Evolutionary conservation across 306 rosid genomes (phyloP), one percentile per base, ranked within the genome.

Genomic region (Corylus americana): DNA sequence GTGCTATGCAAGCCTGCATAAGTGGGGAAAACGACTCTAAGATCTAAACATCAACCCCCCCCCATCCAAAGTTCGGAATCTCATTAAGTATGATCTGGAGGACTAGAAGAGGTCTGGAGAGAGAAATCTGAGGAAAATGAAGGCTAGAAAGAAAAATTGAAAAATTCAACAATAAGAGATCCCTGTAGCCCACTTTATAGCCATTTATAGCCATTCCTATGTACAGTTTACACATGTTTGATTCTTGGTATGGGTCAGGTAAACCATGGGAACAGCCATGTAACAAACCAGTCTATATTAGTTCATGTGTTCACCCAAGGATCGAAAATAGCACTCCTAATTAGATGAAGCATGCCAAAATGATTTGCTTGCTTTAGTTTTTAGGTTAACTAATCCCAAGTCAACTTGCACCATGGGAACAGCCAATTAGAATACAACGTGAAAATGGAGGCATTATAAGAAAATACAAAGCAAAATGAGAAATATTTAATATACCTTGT

Each of bases 401-500:
- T 16, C 70, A 64, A 64, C 47, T 64, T 7, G 18, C 47, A 64
- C 11, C 47, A 35, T 4, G 44, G 70, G 4, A 67, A 67, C 72
- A 67, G 51, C 49, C 72, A 39, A 18, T 42, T 67, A 42, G 25
- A 67, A 42, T 42, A 42, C 71, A 67, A 39, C 51, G 8, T 39
- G 12, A 44, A 84, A 78, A 75, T 8, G 64, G 45, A 79, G 58
- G 78, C 54, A 25, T 54, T 54, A 76, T 67, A 50, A 31, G 55
- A 37, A 79, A 20, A 39, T 74, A 29, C 55, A 51, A 27, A 55
- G 50, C 50, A 25, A 57, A 55, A 62, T 49, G 45, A 81, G 73
- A 78, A 44, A 80, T 16, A 78, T 58, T 77, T 75, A 69, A 75
- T 8, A 22, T 89, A 92, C 96, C 98, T 94, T 94, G 89, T 92